Evolutionary conservation across 352 stramenopile species (phyloP), one percentile per base, ranked within the genome.

Genomic region (Pythium monospermum): DNA sequence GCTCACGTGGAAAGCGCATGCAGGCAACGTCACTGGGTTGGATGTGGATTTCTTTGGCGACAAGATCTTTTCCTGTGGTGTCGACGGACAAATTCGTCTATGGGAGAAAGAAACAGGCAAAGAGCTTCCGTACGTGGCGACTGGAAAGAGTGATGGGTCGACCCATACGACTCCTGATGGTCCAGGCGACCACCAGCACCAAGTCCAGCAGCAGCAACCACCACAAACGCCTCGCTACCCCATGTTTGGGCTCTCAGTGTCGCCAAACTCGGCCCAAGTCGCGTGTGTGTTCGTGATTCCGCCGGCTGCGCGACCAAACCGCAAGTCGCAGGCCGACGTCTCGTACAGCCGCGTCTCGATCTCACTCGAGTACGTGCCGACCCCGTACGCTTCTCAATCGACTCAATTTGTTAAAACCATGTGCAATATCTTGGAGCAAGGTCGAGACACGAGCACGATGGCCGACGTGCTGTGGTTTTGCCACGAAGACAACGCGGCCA

Each of bases 291-390:
- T 85, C 49, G 74, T 93, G 44, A 76, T 89, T 27, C 82, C 82
- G 27, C 82, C 82, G 46, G 80, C 82, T 0, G 83, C 82, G n/a
- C 68, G 81, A 32, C 82, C 82, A 15, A 91, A 87, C 38, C 77
- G 82, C 49, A 87, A 84, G 45, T 89, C 80, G 10, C 82, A 93
- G 33, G 82, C 82, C 1, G 82, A 93, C 47, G 77, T 90, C n/a
- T 88, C 82, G 22, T 93, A 91, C 62, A 87, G 69, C 31, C 76
- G 82, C 43, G 76, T 93, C 2, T 89, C 76, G 5, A 75, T 71
- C 38, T 69, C 72, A 13, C 66, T 91, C 8, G 82, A 93, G 64
- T 89, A 80, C 43, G 63, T 93, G 38, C 72, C 79, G 16, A 74
- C 70, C 13, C 77, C 77, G 4, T 80, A 71, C 51, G 68, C 76